phyloP scores from a whole-genome alignment of 306 rosid genomes.

The Malus fusca region DNA sequence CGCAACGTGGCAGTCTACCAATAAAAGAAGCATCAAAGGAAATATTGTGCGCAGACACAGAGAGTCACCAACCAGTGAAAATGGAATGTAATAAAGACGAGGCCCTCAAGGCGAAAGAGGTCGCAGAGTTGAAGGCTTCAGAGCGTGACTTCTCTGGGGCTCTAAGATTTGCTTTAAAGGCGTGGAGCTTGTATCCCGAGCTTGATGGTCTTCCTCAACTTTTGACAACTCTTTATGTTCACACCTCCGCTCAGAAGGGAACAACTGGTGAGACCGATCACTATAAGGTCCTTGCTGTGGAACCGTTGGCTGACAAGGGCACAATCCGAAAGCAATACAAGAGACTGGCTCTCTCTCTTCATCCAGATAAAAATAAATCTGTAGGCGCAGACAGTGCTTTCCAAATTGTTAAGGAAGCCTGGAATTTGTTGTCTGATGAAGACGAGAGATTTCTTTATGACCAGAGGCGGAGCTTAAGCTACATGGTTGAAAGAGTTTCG shows the following conservation, averaged over 20 bases:
- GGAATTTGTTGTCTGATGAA: slow-evolving; percentile 54
- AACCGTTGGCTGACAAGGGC: slow-evolving; percentile 45
- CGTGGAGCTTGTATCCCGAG: slow-evolving; percentile 47
- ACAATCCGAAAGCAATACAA: slow-evolving; percentile 50
- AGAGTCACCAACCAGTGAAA: slow-evolving; percentile 20
- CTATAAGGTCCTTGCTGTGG: slow-evolving; percentile 69
- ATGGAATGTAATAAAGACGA: slow-evolving; percentile 60
- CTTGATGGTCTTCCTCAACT: slow-evolving; percentile 58
- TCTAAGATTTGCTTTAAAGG: slow-evolving; percentile 49
- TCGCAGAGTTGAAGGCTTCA: slow-evolving; percentile 57
- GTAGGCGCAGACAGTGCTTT: slow-evolving; percentile 77
- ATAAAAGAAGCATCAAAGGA: slow-evolving; percentile 19
- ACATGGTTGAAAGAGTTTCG: slow-evolving; percentile 8
- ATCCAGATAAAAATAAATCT: slow-evolving; percentile 79
- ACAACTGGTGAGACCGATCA: slow-evolving; percentile 48
- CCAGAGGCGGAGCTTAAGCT: slow-evolving; percentile 21
- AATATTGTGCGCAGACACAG: slow-evolving; percentile 4
- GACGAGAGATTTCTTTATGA: slow-evolving; percentile 35
- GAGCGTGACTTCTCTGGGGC: slow-evolving; percentile 43
- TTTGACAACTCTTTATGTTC: slow-evolving; percentile 53
- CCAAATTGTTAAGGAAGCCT: slow-evolving; percentile 57
- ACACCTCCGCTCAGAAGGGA: slow-evolving; percentile 49
- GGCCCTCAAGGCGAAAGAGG: slow-evolving; percentile 48
- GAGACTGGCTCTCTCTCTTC: slow-evolving; percentile 50
- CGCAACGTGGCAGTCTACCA: slow-evolving; percentile 5